Conservation (phyloP, 805 yeast genomes). For the Pichia heedii region DNA sequence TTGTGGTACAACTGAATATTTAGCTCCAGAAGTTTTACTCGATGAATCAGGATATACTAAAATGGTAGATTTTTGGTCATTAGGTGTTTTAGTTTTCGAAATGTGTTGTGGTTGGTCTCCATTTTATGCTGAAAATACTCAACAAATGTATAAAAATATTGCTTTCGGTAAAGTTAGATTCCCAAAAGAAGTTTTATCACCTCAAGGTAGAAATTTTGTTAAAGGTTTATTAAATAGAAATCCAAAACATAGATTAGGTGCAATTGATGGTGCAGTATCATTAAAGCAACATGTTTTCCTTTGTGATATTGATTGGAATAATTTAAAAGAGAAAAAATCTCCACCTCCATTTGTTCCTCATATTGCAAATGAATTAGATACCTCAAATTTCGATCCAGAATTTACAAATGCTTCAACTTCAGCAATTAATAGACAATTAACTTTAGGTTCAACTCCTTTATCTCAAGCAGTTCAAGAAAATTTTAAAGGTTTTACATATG, state of each 20-base stretch:
- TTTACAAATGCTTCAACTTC: conserved; percentile 89
- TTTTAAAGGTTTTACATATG: conserved; percentile 94
- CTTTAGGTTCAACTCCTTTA: conserved; percentile 66
- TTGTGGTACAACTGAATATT: conserved; percentile 96
- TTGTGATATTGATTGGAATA: conserved; percentile 84
- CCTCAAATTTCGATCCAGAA: conserved; percentile 96
- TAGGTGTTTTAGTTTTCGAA: conserved; percentile 93
- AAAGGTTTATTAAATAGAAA: conserved; percentile 92
- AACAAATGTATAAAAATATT: conserved; percentile 97
- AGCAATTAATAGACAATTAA: conserved; percentile 59
- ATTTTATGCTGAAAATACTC: conserved; percentile 94
- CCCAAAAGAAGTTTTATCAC: conserved; percentile 88
- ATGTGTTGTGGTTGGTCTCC: conserved; percentile 99
- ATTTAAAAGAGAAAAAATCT: conserved; percentile 65
- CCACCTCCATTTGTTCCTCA: conserved; percentile 98
- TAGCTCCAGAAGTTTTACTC: conserved; percentile 92
- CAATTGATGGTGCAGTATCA: conserved; percentile 86
- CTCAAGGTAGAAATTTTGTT: conserved; percentile 92
- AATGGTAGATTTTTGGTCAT: conserved; percentile 98
- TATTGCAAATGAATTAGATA: conserved; percentile 81
- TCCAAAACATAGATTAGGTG: conserved; percentile 91
- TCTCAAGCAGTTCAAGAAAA: conserved; percentile 94
- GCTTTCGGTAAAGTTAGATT: conserved; percentile 97
- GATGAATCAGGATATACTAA: conserved; percentile 97
- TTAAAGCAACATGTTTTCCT: conserved; percentile 88